Evolutionary conservation across 352 stramenopile genomes (phyloP), one percentile per base, ranked within the genome.

Genomic region (Peronosclerospora sorghi): DNA sequence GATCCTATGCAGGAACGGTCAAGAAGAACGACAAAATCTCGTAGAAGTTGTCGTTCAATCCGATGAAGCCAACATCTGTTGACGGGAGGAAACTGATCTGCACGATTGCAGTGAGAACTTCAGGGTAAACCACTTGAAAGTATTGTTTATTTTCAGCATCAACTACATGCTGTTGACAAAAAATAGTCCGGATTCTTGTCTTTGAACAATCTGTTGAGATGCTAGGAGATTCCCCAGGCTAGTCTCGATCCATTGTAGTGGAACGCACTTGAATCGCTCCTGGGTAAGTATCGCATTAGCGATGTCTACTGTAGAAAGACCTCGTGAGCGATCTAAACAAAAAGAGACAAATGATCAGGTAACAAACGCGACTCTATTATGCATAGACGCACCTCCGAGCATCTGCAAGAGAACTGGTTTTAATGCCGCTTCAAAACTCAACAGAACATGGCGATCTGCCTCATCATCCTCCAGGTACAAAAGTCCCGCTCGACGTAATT

Each of bases 1-100:
- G 70, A 89, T 21, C 78, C 83, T 8, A 66, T 69, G 41, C 62
- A 85, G 10, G 87, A 4, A 96, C 73, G 0, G 83, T 96, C 14
- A 86, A 85, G 46, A 89, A 94, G 50, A 92, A 83, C 15, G 87
- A 96, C 53, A 82, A 84, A 41, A 55, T 73, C 1, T 52, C 59
- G 5, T 93, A 90, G 41, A 54, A 45, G 10, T 41, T 97, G 4
- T 47, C 56, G 0, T 97, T 96, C 50, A 45, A 62, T 6, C 88
- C 88, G 1, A 62, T 68, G 7, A 78, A 77, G 30, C 82, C 95
- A 45, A 66, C 64, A 6, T 68, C 59, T 24, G 49, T 97, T 8
- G 84, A 96, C 19, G 70, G 61, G 4, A 38, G 69, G 15, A 67
- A 77, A 28, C 54, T 93, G 8, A 67, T 52, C 0, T 96, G 85